Conservation (phyloP, 1,284 basidiomycete genomes). For the Ustilago tritici region DNA sequence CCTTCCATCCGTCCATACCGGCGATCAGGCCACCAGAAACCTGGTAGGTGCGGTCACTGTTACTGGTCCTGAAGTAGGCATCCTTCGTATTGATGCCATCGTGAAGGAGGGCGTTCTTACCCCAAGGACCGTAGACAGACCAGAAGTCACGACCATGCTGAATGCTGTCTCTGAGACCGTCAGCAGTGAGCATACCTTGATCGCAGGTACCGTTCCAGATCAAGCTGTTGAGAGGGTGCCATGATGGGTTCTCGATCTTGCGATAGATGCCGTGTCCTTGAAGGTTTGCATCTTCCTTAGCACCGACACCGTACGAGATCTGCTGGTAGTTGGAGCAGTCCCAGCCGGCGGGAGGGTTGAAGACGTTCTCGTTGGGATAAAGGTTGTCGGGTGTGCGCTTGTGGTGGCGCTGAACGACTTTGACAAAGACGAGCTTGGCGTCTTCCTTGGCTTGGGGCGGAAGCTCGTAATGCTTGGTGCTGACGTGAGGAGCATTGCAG, state of each 20-base stretch:
- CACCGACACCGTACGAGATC: conserved; percentile 42
- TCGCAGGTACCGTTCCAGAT: conserved; percentile 76
- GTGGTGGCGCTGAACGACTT: conserved; percentile 55
- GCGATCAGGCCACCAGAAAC: conserved; percentile 73
- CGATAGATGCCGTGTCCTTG: conserved; percentile 70
- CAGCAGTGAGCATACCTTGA: conserved; percentile 74
- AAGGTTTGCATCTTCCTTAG: conserved; percentile 13
- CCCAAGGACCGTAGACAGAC: conserved; percentile 72
- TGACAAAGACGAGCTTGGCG: conserved; percentile 54
- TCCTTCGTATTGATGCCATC: conserved; percentile 70
- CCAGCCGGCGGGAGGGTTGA: conserved; percentile 70
- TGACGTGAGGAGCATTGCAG: conserved; percentile 54
- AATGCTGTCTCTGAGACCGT: conserved; percentile 73
- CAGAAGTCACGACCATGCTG: conserved; percentile 75
- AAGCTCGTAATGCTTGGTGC: conserved; percentile 23
- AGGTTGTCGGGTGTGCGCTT: conserved; percentile 72
- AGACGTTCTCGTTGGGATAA: conserved; percentile 72
- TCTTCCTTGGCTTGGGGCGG: conserved; percentile 32
- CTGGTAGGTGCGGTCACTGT: conserved; percentile 73
- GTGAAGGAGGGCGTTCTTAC: conserved; percentile 72
- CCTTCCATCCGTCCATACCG: conserved; percentile 72
- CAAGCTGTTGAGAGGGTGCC: conserved; percentile 73
- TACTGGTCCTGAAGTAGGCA: conserved; percentile 73
- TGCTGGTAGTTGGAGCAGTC: conserved; percentile 49
- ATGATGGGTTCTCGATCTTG: conserved; percentile 70